Evolutionary conservation across 352 stramenopile species (phyloP).

Genomic region (Globisporangium rhizosaccharum): DNA sequence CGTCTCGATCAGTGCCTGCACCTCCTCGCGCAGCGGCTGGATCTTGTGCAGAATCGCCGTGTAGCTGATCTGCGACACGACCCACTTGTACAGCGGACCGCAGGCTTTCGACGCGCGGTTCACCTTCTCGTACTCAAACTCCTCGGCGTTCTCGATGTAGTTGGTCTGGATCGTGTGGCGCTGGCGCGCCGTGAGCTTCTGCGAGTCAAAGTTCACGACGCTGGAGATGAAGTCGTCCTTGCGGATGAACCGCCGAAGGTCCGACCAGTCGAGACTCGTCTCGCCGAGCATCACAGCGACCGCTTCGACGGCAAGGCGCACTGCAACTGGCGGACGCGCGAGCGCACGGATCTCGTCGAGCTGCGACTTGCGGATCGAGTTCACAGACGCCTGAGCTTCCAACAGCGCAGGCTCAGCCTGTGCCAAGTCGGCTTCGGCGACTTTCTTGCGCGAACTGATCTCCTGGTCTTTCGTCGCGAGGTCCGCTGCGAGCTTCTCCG

Average conservation of each 20-base stretch:
- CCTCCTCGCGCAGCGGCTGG: slow-evolving; percentile 97
- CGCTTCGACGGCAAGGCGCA: slow-evolving; percentile 96
- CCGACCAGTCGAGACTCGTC: slow-evolving; percentile 94
- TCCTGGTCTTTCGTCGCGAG: slow-evolving; percentile 94
- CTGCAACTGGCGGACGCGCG: slow-evolving; percentile 91
- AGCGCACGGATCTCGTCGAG: slow-evolving; percentile 98
- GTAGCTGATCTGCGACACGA: slow-evolving; percentile 98
- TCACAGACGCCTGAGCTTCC: slow-evolving; percentile 94
- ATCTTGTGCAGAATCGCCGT: slow-evolving; percentile 98
- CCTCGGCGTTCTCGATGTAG: slow-evolving; percentile 91
- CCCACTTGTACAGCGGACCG: slow-evolving; percentile 99
- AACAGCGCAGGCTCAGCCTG: slow-evolving; percentile 97
- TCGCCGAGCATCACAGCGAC: slow-evolving; percentile 98
- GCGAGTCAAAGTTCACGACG: slow-evolving; percentile 98
- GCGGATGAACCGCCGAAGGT: slow-evolving; percentile 96
- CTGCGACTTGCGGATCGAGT: slow-evolving; percentile 98
- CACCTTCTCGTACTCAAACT: slow-evolving; percentile 91
- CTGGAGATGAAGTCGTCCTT: slow-evolving; percentile 98
- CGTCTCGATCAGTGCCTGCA: slow-evolving; percentile 95
- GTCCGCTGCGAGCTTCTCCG: slow-evolving; percentile 93
- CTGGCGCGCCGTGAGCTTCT: slow-evolving; percentile 93
- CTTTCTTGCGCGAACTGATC: slow-evolving; percentile 93
- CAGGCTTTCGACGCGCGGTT: slow-evolving; percentile 95
- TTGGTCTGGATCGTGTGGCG: slow-evolving; percentile 94
- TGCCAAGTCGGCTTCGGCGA: slow-evolving; percentile 95